Evolutionary conservation across 805 yeast species (phyloP), one percentile per base, ranked within the genome.

Genomic region (Priceomyces fermenticarens): DNA sequence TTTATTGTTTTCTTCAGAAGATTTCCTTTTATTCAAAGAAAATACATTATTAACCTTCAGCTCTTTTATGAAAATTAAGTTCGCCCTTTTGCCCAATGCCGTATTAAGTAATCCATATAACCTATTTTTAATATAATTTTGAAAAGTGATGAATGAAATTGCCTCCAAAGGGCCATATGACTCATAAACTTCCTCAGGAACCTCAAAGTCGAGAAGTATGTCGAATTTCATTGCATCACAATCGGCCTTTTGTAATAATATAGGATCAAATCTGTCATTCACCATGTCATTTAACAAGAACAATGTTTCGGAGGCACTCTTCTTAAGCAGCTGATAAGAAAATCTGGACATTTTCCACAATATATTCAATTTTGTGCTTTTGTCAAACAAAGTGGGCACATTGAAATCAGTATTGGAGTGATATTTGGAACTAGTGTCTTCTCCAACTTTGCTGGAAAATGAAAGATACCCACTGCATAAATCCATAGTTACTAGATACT

Each of bases 401-500:
- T 77, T 75, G 57, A 83, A 86, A 1, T 90, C 90, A 23, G 67
- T 75, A 40, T 63, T 60, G 1, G 60, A 38, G 38, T 73, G 73
- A 49, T 80, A 77, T 27, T 64, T 61, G 13, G 81, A 65, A 29
- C 65, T 46, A 11, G 55, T 43, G 35, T 49, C 55, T 23, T 73
- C 80, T 11, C 80, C 81, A 39, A 75, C 60, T 17, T 67, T 54
- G 4, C 87, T 80, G 43, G 78, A 71, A 55, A 86, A 84, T 23
- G 86, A 82, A 33, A 86, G 62, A 53, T 85, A 81, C 1, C 91
- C 93, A 8, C 68, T 55, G 40, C 75, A 67, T 36, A 90, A 62
- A 60, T 89, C 95, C 73, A 83, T 81, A 2, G 86, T 78, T 2
- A 97, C 95, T 45, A 91, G 58, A 55, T 85, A 90, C 52, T 81